Evolutionary conservation across 148 eudicot species (phyloP).

Genomic region (Camellia granthamiana): DNA sequence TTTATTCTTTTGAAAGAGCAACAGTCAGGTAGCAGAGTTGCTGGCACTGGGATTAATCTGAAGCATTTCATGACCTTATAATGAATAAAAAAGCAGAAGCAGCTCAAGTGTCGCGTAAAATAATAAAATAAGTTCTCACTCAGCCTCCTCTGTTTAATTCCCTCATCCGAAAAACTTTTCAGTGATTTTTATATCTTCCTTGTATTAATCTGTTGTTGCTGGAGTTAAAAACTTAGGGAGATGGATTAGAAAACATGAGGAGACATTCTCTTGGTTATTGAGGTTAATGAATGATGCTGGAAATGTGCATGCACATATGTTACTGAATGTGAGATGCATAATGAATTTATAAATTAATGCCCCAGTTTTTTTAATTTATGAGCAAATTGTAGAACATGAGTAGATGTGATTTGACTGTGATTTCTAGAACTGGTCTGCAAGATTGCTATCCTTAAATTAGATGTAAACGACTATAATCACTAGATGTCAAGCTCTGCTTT

Average conservation of each 20-base stretch:
- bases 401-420: no score
- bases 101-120: not conserved
- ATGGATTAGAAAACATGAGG: not conserved
- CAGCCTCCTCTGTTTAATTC: not conserved
- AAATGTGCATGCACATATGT: no score
- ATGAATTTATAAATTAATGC: not conserved
- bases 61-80: no score
- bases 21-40: not conserved
- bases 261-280: not conserved
- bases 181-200: not conserved
- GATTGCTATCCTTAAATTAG: not conserved
- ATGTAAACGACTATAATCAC: not conserved
- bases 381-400: no score
- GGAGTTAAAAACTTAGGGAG: not conserved
- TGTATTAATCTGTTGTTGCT: not conserved
- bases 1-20: not conserved
- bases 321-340: not conserved
- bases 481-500: not conserved
- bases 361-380: no score
- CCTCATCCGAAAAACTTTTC: not conserved
- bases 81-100: no score
- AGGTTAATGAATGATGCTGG: not conserved
- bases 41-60: no score
- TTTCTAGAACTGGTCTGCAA: not conserved
- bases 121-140: not conserved